Percentiles rank a stretch among this genome's conserved stretches.
phyloP scores from a whole-genome alignment of 1,139 yeast species.

The Nakaseomyces bracarensis region DNA sequence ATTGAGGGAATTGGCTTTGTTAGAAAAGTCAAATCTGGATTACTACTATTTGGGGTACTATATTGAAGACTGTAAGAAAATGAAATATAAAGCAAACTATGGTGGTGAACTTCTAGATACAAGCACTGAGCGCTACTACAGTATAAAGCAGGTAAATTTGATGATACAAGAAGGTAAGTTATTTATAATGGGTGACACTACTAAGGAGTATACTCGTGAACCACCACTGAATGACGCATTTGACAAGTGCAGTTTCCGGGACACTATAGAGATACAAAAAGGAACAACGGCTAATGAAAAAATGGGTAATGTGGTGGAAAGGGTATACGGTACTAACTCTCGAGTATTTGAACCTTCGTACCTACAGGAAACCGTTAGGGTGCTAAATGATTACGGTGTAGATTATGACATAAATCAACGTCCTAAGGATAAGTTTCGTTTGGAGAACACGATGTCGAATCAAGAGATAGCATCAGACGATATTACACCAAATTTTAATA shows the following conservation, averaged over 20 bases:
- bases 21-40: conserved; percentile 33
- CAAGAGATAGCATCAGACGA: conserved; percentile 9
- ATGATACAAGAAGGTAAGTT: conserved; percentile 38
- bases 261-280: neutral
- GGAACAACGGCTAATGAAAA: neutral
- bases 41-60: conserved; percentile 72
- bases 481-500: conserved; percentile 12
- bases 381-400: conserved; percentile 29
- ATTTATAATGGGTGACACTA: conserved; percentile 31
- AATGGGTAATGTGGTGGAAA: conserved; percentile 33
- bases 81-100: conserved; percentile 73
- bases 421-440: neutral
- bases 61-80: conserved; percentile 69
- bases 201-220: conserved; percentile 12
- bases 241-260: neutral
- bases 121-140: conserved; percentile 39
- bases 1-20: conserved; percentile 54
- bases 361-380: conserved; percentile 8
- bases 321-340: conserved; percentile 33
- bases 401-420: conserved; percentile 8
- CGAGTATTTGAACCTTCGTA: neutral
- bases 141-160: conserved; percentile 35
- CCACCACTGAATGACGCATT: conserved; percentile 17
- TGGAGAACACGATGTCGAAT: neutral
- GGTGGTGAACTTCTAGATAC: conserved; percentile 66